Conservation (phyloP, 306 rosid genomes). For the Fragaria nilgerrensis region DNA sequence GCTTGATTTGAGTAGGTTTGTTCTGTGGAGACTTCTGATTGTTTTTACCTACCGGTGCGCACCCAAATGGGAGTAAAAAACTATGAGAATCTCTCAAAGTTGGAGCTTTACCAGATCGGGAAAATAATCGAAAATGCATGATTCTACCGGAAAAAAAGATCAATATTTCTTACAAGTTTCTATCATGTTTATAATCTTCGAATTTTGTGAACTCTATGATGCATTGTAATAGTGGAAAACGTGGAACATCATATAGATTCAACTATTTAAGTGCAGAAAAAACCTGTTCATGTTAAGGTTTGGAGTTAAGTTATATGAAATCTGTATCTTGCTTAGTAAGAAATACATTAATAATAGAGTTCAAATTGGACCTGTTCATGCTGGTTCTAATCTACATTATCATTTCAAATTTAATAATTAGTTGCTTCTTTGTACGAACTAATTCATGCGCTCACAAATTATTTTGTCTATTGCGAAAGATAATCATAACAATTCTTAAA, state of each 20-base stretch:
- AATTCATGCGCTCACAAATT: no score
- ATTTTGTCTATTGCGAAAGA: not conserved
- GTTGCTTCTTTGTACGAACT: not conserved
- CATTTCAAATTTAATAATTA: not conserved
- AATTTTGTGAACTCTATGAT: no score
- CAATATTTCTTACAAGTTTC: no score
- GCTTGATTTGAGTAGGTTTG: not conserved
- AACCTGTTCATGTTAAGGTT: not conserved
- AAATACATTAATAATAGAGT: not conserved
- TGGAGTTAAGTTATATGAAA: not conserved
- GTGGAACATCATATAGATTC: no score
- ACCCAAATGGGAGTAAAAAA: conserved; percentile 2
- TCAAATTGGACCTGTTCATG: not conserved
- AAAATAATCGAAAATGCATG: not conserved
- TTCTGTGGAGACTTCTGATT: not conserved
- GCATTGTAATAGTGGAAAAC: no score
- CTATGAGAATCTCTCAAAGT: not conserved
- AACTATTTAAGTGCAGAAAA: not conserved
- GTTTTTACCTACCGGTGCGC: not conserved
- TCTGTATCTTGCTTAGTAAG: not conserved
- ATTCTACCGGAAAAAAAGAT: not conserved
- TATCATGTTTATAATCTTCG: no score
- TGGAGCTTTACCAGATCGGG: not conserved
- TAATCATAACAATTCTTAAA: not conserved
- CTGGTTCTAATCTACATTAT: conserved; percentile 2